Conservation (phyloP, 2,329 filamentous ascomycete species). For the Mycosphaerella arachidis region DNA sequence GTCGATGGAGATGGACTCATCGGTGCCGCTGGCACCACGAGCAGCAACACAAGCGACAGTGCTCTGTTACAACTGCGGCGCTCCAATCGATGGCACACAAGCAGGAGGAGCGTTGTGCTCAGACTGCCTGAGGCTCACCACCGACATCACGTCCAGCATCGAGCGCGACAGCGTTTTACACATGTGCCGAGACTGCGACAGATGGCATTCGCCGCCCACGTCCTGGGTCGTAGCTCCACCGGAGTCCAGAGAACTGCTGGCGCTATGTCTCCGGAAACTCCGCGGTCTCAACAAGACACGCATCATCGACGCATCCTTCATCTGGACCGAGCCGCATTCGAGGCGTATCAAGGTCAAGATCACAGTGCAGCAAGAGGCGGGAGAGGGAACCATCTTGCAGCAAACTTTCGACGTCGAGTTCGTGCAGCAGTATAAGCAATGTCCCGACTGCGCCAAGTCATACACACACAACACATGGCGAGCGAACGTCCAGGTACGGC, state of each 20-base stretch:
- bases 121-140: constrained; percentile 90
- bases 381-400: constrained; percentile 68
- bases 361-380: constrained; percentile 74
- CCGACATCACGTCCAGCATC: constrained; percentile 88
- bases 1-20: constrained; percentile 37
- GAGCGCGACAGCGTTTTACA: constrained; percentile 86
- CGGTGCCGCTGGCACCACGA: constrained; percentile 29
- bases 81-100: constrained; percentile 86
- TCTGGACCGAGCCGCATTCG: constrained; percentile 98
- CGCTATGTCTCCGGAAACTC: constrained; percentile 84
- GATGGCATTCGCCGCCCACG: constrained; percentile 81
- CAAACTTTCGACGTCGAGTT: constrained; percentile 95
- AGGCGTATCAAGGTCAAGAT: constrained; percentile 89
- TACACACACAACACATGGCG: constrained; percentile 96
- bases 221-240: constrained; percentile 81
- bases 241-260: constrained; percentile 88
- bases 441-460: constrained; percentile 89
- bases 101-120: constrained; percentile 85
- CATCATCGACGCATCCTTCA: constrained; percentile 92
- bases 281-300: constrained; percentile 82
- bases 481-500: constrained; percentile 87
- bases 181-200: constrained; percentile 89
- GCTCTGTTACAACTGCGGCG: constrained; percentile 96
- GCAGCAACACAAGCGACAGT: constrained; percentile 55
- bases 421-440: constrained; percentile 85